Base-by-base conservation (phyloP, 805 yeast species). In the Wickerhamiella vanderwaltii region DNA sequence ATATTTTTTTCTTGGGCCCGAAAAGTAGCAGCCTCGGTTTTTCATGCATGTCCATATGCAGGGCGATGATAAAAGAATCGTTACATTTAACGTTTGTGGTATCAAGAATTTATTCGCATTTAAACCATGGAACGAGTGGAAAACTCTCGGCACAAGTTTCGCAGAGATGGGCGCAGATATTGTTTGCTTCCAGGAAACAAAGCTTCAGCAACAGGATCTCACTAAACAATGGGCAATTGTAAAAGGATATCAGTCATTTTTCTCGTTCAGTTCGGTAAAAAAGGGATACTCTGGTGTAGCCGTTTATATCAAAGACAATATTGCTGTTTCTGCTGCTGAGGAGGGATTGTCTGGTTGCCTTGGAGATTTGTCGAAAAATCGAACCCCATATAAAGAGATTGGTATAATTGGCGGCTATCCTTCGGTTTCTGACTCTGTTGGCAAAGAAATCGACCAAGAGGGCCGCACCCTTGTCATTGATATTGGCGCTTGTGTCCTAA, bases 211-310 rank as follows among this genome's bases (percentile, higher is more conserved):
- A n/a, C 55, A 57, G 22, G 72, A 71, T 43, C 53, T 77, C 2
- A 64, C 70, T 15, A 49, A 61, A n/a, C 59, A 55, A 25, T 63
- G 75, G 60, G 75, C 74, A 1, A 61, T 69, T 29, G 60, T 79
- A 0, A 65, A 67, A 1, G 74, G 76, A 1, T 88, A 69, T 54
- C 62, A 68, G 18, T 67, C 81, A 1, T 88, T 75, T 51, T 71
- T 85, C 25, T 67, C 88, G 0, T 62, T 85, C 9, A 94, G 95
- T 0, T 57, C 56, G 9, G 44, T 55, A 2, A 81, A 75, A 55
- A 81, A 76, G 53, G 97, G 97, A 0, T 91, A 91, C 57, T 73
- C 88, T 43, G 98, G 98, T 0, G 96, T 88, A 1, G 94, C 87
- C 0, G 71, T 88, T 2, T 88, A 83, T 60, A 61, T 59, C 0